Evolutionary conservation across 768 basidiomycete species (phyloP).

Genomic region (Rhizopogon salebrosus): DNA sequence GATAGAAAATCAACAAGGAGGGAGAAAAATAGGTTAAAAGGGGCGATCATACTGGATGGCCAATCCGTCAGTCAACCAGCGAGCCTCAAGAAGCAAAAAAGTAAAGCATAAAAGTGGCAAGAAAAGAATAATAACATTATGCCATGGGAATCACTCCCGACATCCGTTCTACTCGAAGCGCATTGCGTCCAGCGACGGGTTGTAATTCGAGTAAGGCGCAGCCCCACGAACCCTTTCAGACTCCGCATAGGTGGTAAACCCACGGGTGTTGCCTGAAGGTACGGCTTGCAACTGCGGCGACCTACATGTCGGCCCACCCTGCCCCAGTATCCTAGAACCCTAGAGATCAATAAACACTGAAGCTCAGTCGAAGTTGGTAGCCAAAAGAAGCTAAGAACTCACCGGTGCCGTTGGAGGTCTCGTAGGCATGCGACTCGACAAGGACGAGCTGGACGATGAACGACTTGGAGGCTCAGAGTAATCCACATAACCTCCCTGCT

Average conservation of each 20-base stretch:
- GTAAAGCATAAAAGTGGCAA: not conserved
- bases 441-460: conserved; percentile 27
- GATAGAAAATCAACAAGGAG: not conserved
- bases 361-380: not conserved
- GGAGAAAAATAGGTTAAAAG: not conserved
- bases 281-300: conserved; percentile 14
- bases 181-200: conserved; percentile 16
- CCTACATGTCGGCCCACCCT: conserved; percentile 4
- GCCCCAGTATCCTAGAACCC: conserved; percentile 18
- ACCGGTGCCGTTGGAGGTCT: conserved; percentile 25
- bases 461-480: conserved; percentile 22
- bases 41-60: not conserved
- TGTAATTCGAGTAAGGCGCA: conserved; percentile 17
- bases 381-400: conserved; percentile 3
- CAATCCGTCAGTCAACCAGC: not conserved
- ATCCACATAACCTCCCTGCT: conserved; percentile 18
- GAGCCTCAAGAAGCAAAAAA: not conserved
- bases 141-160: not conserved
- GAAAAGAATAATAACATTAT: not conserved
- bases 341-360: conserved; percentile 12
- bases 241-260: conserved; percentile 16
- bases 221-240: conserved; percentile 19
- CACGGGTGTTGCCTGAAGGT: conserved; percentile 8
- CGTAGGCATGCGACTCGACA: conserved; percentile 28
- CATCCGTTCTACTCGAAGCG: conserved; percentile 15